Conservation (phyloP, 345 rosid species). For the Brassica napus region DNA sequence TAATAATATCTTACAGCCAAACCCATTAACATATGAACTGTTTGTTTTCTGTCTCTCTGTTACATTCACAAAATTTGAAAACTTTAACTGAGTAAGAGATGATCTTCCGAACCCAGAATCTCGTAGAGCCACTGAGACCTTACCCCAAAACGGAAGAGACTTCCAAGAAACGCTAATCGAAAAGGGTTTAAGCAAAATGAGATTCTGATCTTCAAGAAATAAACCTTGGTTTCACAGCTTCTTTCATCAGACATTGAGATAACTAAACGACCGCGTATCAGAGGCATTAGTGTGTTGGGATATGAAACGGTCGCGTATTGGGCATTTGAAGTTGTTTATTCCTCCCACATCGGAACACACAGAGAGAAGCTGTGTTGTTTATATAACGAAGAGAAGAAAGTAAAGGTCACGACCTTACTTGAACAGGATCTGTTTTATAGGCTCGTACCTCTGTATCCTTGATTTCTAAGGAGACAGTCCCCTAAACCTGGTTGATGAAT, state of each 20-base stretch:
- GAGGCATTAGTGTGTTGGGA: not conserved
- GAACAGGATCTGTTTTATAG: constrained; percentile 24
- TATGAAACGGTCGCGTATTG: not conserved
- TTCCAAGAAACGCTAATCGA: constrained; percentile 59
- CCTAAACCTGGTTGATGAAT: constrained; percentile 14
- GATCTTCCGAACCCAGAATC: constrained; percentile 67
- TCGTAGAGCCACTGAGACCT: constrained; percentile 58
- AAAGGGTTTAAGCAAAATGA: constrained; percentile 41
- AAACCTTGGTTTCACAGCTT: constrained; percentile 15
- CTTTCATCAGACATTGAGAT: not conserved
- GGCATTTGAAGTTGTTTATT: not conserved
- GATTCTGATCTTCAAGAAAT: constrained; percentile 6
- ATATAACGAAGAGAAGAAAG: accelerated
- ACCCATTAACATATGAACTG: not conserved
- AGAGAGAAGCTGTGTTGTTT: not conserved
- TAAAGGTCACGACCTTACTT: not conserved
- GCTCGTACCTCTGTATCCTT: constrained; percentile 18
- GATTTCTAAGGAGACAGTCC: constrained; percentile 15
- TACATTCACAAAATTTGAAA: not conserved
- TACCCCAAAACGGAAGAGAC: constrained; percentile 71
- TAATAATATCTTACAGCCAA: not conserved
- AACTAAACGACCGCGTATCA: not conserved
- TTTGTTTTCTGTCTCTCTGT: not conserved
- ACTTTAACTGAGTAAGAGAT: constrained; percentile 71
- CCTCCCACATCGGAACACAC: not conserved